phyloP scores from a whole-genome alignment of 257 asterid genomes.

The Paraleonurus japonicus region DNA sequence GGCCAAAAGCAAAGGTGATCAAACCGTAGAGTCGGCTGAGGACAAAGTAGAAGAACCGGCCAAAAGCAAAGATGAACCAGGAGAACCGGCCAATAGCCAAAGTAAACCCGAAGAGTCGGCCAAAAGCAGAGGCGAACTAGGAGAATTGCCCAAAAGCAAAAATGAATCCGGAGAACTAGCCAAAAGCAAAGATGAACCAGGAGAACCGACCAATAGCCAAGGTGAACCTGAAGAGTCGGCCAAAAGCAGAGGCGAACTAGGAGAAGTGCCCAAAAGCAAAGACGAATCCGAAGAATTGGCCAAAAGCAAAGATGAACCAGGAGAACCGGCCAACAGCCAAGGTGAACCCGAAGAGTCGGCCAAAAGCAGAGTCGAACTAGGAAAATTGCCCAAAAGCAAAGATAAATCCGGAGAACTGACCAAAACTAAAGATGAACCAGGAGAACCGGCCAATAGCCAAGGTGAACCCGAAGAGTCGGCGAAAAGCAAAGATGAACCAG shows the following conservation, averaged over 20 bases:
- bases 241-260: not conserved
- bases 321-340: not conserved
- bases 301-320: not conserved
- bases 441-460: not conserved
- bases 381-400: not conserved
- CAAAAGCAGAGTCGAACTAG: not conserved
- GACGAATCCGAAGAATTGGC: not conserved
- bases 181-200: not conserved
- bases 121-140: not conserved
- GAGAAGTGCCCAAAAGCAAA: too few species aligned
- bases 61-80: not conserved
- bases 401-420: not conserved
- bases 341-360: not conserved
- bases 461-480: not conserved
- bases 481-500: not conserved
- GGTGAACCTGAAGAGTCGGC: not conserved
- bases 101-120: not conserved
- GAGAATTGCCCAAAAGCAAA: not conserved
- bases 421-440: not conserved
- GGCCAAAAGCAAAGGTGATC: not conserved
- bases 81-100: not conserved
- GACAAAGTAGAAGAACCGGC: not conserved
- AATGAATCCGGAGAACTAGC: not conserved
- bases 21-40: not conserved
- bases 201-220: not conserved